Conservation (phyloP, 2,329 filamentous ascomycete genomes). For the Teratosphaeria zuluensis region DNA sequence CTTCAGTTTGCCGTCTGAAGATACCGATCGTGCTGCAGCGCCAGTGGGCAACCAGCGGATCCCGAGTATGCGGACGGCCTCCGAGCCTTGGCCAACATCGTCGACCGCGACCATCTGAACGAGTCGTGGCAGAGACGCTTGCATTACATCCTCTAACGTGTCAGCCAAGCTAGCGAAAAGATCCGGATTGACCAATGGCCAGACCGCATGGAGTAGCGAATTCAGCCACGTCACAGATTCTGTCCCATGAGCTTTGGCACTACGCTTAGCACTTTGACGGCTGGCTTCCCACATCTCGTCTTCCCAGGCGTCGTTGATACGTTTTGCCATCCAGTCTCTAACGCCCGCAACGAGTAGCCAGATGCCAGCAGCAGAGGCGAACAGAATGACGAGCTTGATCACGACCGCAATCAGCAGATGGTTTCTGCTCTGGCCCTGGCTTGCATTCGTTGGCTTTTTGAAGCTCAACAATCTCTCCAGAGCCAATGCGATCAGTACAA, state of each 20-base stretch:
- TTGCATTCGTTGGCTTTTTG: slow-evolving; percentile 1
- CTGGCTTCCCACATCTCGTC: slow-evolving; percentile 62
- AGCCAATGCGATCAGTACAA: slow-evolving; percentile 23
- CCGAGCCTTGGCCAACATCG: slow-evolving; percentile 65
- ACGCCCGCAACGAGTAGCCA: slow-evolving; percentile 16
- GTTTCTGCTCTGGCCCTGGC: slow-evolving; percentile 1
- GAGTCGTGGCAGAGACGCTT: slow-evolving; percentile 59
- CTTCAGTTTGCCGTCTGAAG: slow-evolving; percentile 48
- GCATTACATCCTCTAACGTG: slow-evolving; percentile 71
- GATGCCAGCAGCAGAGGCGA: slow-evolving; percentile 8
- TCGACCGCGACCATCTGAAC: slow-evolving; percentile 68
- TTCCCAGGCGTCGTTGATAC: slow-evolving; percentile 53
- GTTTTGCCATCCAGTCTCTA: slow-evolving; percentile 52
- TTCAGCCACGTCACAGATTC: slow-evolving; percentile 66
- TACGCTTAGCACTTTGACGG: slow-evolving; percentile 42
- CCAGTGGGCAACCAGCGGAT: slow-evolving; percentile 64
- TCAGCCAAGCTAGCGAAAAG: slow-evolving; percentile 60
- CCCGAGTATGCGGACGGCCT: slow-evolving; percentile 60
- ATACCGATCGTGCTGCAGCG: slow-evolving; percentile 54
- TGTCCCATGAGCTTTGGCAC: slow-evolving; percentile 40
- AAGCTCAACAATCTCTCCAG: slow-evolving; percentile 11
- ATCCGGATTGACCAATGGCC: slow-evolving; percentile 68
- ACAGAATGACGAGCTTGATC: slow-evolving; percentile 12
- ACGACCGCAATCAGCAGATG: slow-evolving; percentile 1
- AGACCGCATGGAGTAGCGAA: slow-evolving; percentile 55